Evolutionary conservation across 129 eudicot species (phyloP), one percentile per base, ranked within the genome.

Genomic region (Lactuca sativa): DNA sequence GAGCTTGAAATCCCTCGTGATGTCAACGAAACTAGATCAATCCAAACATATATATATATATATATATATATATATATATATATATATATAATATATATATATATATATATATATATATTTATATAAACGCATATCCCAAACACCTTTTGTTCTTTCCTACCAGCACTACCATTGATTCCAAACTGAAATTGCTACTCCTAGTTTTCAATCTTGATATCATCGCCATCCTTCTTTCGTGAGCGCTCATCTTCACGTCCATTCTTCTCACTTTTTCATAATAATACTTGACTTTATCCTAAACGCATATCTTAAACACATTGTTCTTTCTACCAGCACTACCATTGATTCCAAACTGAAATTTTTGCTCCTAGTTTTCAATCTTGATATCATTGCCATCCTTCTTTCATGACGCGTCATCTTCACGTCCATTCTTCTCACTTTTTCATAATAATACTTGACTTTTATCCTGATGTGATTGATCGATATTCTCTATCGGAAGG

Each of bases 281-380:
- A 25, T 6, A 30, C 10, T 44, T 59, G 67, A 59, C 14, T n/a
- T 34, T 8, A 15, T 52, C 41, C 25, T 52, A 17, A 71, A n/a
- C n/a, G n/a, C n/a, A n/a, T n/a, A n/a, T n/a, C n/a, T 1, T 1
- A 18, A 18, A 18, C 21, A 18, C 21, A 0, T 18, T 18, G 0
- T 18, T 1, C 1, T 18, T 18, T 85, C 80, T 0, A 80, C 33
- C 38, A 88, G 85, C 64, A 88, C 52, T 7, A 73, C 2, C 91
- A 85, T 43, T 51, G 95, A 85, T 44, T 88, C 95, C 37, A 81
- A 16, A 21, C 89, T 75, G 80, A 82, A 88, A 52, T 84, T 84
- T 30, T 81, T 80, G 40, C 74, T 51, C 7, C 76, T 72, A 48
- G 8, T 73, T 13, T 77, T 69, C 0, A 76, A 5, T 62, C 69